Base-by-base conservation (phyloP, 2,329 filamentous ascomycete genomes). In the Penicillium sp. region DNA sequence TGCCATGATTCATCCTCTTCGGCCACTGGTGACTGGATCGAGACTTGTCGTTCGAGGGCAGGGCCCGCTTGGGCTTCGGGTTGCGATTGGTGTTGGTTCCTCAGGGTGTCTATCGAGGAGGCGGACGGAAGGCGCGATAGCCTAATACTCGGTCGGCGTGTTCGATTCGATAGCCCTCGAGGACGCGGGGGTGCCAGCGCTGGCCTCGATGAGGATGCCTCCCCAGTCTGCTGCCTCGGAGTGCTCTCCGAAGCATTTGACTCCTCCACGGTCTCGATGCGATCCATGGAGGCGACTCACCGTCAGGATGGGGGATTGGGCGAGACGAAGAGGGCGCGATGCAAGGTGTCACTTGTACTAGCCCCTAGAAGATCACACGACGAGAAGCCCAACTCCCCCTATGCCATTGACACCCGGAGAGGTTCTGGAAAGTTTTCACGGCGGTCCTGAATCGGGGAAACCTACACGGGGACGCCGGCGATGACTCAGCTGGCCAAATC, bases 101-200 rank as follows among this genome's bases (percentile, higher is more conserved):
- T 36, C 14, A 39, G 36, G n/a, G 39, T 39, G 6, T 53, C 45
- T 21, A 57, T 23, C 10, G 47, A 54, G 21, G 51, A 40, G 9
- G 39, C 9, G 13, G 51, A 53, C n/a, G 48, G 38, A 8, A 53
- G 35, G 17, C 53, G 53, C 14, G 49, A 43, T 9, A 64, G 45
- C 13, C 61, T 59, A 38, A 64, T 63, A 33, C 60, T 63, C 13
- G 62, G 61, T 14, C 60, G 55, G 27, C 60, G 59, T 3, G 55
- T 40, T 7, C 54, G 56, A 17, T 48, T 36, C 9, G 25, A 19
- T 15, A 18, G 25, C 4, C 26, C 50, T 15, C 51, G 51, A 8
- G 48, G 43, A 29, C 58, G 57, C 28, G 40, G 36, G 2, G 49
- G 30, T 20, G 48, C 18, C 36, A 38, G 33, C 7, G 46, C 43